Percentiles rank a stretch among this genome's conserved stretches.
These are phyloP conservation scores for Solanum clarkiae DNA, from an alignment of 257 asterid species.

Conservation along the genomic window DNA sequence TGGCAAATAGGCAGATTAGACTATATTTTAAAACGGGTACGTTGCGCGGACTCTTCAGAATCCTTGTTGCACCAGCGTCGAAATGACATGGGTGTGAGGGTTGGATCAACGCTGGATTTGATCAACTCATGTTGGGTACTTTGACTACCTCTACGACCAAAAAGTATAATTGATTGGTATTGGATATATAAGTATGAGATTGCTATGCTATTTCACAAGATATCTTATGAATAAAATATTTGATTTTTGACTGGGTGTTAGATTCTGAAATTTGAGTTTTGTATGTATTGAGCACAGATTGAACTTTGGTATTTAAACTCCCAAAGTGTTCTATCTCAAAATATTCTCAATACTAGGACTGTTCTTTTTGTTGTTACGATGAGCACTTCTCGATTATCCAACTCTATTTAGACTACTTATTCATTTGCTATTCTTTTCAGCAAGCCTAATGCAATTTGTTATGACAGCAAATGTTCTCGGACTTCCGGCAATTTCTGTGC, in stretches of 20 bases:
- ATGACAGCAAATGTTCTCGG: conserved; percentile 76
- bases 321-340: not conserved
- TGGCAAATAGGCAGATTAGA: not conserved
- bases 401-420: not conserved
- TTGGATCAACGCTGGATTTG: too few species aligned
- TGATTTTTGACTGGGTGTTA: not conserved
- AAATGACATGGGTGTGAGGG: too few species aligned
- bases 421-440: conserved; percentile 20
- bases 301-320: not conserved
- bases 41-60: too few species aligned
- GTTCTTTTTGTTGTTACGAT: not conserved
- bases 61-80: too few species aligned
- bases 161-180: too few species aligned
- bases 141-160: too few species aligned
- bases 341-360: not conserved
- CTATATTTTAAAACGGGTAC: too few species aligned
- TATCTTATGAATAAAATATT: not conserved
- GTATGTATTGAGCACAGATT: not conserved
- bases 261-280: not conserved
- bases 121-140: too few species aligned
- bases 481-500: conserved; percentile 86
- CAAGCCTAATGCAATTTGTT: conserved; percentile 75
- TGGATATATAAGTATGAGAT: not conserved
- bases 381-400: not conserved
- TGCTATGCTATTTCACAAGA: not conserved